These are phyloP conservation scores for Corchorus olitorius DNA, from an alignment of 345 rosid genomes.

Conservation along the genomic window DNA sequence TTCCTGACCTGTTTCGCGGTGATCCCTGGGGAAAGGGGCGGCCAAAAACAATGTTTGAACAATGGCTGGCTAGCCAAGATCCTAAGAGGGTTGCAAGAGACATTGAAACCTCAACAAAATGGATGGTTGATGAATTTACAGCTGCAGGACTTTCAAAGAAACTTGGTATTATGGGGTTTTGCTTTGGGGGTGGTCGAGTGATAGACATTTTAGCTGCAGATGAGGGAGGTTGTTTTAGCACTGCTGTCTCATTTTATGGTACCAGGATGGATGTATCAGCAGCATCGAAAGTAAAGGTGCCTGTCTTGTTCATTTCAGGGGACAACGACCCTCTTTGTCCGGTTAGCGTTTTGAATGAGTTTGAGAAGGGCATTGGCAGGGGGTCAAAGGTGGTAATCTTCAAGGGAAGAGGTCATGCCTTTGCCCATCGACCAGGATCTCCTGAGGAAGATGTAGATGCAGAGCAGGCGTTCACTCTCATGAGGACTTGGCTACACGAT, in stretches of 20 bases:
- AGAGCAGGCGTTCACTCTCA: conserved; percentile 60
- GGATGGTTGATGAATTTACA: conserved; percentile 76
- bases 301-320: conserved; percentile 75
- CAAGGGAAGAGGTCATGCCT: conserved; percentile 76
- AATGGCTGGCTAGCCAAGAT: conserved; percentile 63
- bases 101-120: conserved; percentile 49
- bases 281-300: conserved; percentile 55
- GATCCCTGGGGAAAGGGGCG: conserved; percentile 69
- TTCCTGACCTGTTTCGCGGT: conserved; percentile 86
- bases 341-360: conserved; percentile 41
- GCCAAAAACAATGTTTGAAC: conserved; percentile 46
- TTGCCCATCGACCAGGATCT: conserved; percentile 71
- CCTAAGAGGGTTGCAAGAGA: conserved; percentile 52
- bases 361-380: conserved; percentile 48
- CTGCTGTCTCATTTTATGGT: conserved; percentile 81
- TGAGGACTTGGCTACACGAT: conserved; percentile 76
- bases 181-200: conserved; percentile 82
- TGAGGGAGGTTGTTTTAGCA: conserved; percentile 48
- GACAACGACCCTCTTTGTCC: conserved; percentile 72
- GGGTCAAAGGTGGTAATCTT: conserved; percentile 59
- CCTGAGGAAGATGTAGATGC: conserved; percentile 82
- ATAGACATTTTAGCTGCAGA: conserved; percentile 66
- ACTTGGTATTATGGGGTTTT: conserved; percentile 78
- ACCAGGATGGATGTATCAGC: conserved; percentile 61
- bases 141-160: conserved; percentile 86